Evolutionary conservation across 805 yeast species (phyloP).

Genomic region (Yamadazyma laniorum): DNA sequence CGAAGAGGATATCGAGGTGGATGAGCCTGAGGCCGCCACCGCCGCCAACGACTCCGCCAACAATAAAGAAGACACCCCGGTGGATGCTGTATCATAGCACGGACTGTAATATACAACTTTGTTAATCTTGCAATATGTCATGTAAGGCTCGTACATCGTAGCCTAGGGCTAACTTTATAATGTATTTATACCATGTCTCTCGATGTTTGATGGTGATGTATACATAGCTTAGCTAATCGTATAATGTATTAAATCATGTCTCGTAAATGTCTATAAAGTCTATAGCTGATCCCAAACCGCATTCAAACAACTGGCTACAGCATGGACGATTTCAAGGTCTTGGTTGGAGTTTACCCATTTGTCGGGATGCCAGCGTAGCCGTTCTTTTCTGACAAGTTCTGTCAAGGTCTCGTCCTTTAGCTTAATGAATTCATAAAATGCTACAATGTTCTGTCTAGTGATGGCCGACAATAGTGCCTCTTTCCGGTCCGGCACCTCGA

Average conservation of each 20-base stretch:
- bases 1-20: conserved; percentile 23
- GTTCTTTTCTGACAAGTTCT: conserved; percentile 42
- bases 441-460: conserved; percentile 20
- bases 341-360: conserved; percentile 39
- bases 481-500: conserved; percentile 12
- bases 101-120: background rate
- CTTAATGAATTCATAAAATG: conserved; percentile 26
- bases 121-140: too few species aligned
- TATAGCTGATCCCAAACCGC: conserved; percentile 11
- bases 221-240: too few species aligned
- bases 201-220: too few species aligned
- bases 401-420: conserved; percentile 15
- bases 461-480: conserved; percentile 17
- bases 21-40: conserved; percentile 6
- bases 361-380: conserved; percentile 74
- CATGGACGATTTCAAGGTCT: conserved; percentile 27
- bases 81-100: conserved; percentile 2
- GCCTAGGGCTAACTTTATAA: too few species aligned
- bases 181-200: too few species aligned
- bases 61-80: conserved; percentile 7
- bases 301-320: conserved; percentile 32
- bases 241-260: too few species aligned
- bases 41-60: background rate
- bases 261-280: background rate
- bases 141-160: too few species aligned